A percentile compares a stretch with the other conserved stretches of the same genome.
Evolutionary conservation across 2,329 filamentous ascomycete species (phyloP).

Genomic region (Phyllosticta citriasiana): DNA sequence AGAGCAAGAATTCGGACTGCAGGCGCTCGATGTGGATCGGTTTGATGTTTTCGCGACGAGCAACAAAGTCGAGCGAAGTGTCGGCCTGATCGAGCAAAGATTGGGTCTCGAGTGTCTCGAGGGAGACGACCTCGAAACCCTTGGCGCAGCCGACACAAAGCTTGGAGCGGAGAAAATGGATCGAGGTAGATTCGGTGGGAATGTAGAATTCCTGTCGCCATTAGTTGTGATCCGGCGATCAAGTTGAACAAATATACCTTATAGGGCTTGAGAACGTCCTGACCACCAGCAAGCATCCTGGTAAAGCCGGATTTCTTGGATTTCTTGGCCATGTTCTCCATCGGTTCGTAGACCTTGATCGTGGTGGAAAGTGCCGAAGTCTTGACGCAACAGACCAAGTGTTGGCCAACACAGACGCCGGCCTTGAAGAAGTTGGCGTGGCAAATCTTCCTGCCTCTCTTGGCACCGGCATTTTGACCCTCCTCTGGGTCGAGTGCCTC

Average conservation of each 20-base stretch:
- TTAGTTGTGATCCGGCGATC: neutral
- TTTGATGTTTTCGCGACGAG: constrained; percentile 82
- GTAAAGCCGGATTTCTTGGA: constrained; percentile 93
- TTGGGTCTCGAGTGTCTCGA: constrained; percentile 97
- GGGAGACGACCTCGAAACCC: constrained; percentile 92
- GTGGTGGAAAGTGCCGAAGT: constrained; percentile 87
- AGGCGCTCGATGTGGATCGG: constrained; percentile 96
- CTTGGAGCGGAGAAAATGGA: constrained; percentile 95
- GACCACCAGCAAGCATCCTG: constrained; percentile 88
- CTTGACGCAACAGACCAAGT: constrained; percentile 94
- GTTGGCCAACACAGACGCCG: constrained; percentile 85
- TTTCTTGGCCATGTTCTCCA: constrained; percentile 84
- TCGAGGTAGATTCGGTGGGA: constrained; percentile 92
- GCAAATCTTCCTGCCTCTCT: constrained; percentile 90
- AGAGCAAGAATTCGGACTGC: constrained; percentile 92
- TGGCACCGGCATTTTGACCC: constrained; percentile 59
- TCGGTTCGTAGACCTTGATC: constrained; percentile 98
- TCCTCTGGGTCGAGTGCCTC: constrained; percentile 80
- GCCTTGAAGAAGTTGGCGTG: constrained; percentile 99
- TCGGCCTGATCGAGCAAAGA: constrained; percentile 94
- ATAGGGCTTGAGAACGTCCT: constrained; percentile 92
- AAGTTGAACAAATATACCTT: constrained; percentile 43
- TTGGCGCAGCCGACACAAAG: constrained; percentile 91
- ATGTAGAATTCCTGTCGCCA: constrained; percentile 84
- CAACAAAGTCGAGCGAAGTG: constrained; percentile 94